These are phyloP conservation scores for Aspergillus sclerotiicarbonarius DNA, from an alignment of 495 filamentous ascomycete genomes.

Conservation along the genomic window DNA sequence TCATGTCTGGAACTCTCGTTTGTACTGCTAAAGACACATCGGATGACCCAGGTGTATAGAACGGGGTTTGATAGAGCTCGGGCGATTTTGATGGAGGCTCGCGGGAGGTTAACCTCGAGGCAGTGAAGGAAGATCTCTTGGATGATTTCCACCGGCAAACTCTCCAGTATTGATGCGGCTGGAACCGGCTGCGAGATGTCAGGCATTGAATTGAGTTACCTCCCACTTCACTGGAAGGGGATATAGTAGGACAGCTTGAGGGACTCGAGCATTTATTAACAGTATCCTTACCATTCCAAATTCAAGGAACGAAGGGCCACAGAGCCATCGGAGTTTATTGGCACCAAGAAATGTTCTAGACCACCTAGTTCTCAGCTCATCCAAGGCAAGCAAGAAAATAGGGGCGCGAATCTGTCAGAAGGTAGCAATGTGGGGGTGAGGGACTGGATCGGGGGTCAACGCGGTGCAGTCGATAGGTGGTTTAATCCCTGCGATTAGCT, in stretches of 20 bases:
- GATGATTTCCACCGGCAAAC: slow-evolving; percentile 51
- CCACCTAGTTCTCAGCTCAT: background rate
- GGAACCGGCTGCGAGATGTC: background rate
- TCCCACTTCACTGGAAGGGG: background rate
- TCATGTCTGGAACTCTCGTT: slow-evolving; percentile 28
- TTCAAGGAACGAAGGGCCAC: too few species aligned
- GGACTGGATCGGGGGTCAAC: background rate
- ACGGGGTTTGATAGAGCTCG: slow-evolving; percentile 32
- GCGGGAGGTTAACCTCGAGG: slow-evolving; percentile 51
- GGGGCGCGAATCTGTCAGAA: background rate
- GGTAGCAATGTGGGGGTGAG: background rate
- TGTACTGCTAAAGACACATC: slow-evolving; percentile 39
- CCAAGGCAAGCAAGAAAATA: background rate
- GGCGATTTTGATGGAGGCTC: slow-evolving; percentile 37
- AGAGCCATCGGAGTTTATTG: background rate
- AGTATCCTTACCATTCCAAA: background rate
- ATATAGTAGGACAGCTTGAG: background rate
- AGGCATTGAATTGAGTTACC: background rate
- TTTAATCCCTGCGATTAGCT: background rate
- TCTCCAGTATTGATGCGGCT: slow-evolving; percentile 42
- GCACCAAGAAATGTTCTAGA: background rate
- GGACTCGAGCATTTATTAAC: background rate
- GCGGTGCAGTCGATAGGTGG: background rate
- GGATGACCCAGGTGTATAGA: slow-evolving; percentile 46
- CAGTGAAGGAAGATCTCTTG: slow-evolving; percentile 51